These are phyloP conservation scores for Camillea tinctor DNA, from an alignment of 2,329 filamentous ascomycete species.

Conservation along the genomic window DNA sequence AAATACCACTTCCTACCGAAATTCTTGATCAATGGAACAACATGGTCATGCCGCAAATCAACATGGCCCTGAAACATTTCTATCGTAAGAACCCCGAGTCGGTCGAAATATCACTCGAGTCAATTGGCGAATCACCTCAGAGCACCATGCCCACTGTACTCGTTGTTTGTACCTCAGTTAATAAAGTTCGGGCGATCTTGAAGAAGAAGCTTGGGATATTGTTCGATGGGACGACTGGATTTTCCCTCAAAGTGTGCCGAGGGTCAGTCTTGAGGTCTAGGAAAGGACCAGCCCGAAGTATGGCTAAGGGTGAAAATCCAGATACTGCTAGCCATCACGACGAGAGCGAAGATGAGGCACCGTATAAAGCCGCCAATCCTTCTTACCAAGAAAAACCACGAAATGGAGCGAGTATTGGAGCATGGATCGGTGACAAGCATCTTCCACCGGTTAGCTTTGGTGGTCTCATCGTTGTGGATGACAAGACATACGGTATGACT, in stretches of 20 bases:
- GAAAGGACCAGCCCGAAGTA: conserved; percentile 41
- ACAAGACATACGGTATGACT: conserved; percentile 86
- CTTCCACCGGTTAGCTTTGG: conserved; percentile 89
- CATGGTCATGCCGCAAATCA: conserved; percentile 69
- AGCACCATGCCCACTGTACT: conserved; percentile 71
- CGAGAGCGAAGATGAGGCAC: conserved; percentile 34
- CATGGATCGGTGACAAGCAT: conserved; percentile 81
- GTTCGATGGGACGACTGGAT: conserved; percentile 62
- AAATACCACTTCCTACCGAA: conserved; percentile 56
- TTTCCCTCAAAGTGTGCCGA: conserved; percentile 69
- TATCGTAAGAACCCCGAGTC: conserved; percentile 74
- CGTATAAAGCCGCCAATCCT: conserved; percentile 58
- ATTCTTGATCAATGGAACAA: conserved; percentile 71
- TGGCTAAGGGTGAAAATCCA: conserved; percentile 31
- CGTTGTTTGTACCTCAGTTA: conserved; percentile 73
- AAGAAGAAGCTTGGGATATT: conserved; percentile 64
- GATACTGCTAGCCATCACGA: conserved; percentile 35
- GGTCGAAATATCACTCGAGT: conserved; percentile 74
- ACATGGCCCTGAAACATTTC: conserved; percentile 67
- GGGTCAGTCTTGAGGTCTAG: conserved; percentile 66
- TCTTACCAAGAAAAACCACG: conserved; percentile 75
- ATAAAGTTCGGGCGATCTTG: conserved; percentile 69
- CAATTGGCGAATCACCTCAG: conserved; percentile 66
- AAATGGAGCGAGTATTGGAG: conserved; percentile 91
- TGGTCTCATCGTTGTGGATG: conserved; percentile 81